Evolutionary conservation across 1,284 basidiomycete species (phyloP).

Genomic region (Ganoderma resinaceum): DNA sequence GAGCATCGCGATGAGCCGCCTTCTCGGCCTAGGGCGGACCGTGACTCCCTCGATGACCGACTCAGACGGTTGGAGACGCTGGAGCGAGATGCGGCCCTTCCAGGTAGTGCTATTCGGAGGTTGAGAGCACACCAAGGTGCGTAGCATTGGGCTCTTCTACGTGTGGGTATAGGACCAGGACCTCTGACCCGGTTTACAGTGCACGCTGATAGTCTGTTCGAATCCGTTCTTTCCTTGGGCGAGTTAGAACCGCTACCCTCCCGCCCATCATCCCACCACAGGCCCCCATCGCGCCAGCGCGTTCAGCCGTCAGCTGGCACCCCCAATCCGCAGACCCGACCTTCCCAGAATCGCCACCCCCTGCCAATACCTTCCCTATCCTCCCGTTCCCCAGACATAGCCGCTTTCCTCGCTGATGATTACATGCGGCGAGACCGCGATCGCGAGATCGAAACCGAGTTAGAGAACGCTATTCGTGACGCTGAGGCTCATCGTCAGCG

Average conservation of each 20-base stretch:
- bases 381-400: neutral
- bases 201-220: neutral
- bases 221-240: neutral
- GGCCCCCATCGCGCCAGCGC: neutral
- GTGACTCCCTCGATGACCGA: neutral
- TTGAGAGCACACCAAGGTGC: conserved; percentile 6
- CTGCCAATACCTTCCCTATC: neutral
- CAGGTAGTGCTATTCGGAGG: neutral
- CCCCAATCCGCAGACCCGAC: neutral
- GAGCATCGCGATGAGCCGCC: neutral
- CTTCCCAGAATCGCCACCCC: conserved; percentile 1
- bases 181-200: neutral
- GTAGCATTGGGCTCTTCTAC: neutral
- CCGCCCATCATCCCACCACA: neutral
- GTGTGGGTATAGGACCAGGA: too few relatives aligned
- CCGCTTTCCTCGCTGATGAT: neutral
- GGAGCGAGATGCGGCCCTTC: neutral
- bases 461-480: conserved; percentile 24
- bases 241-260: neutral
- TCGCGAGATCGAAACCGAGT: conserved; percentile 6
- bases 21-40: neutral
- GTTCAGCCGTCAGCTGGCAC: neutral
- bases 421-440: conserved; percentile 11
- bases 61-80: neutral
- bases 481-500: conserved; percentile 21